Evolutionary conservation across 192 early-diverging fungal genomes (phyloP).

Genomic region (Pilobolus umbonatus): DNA sequence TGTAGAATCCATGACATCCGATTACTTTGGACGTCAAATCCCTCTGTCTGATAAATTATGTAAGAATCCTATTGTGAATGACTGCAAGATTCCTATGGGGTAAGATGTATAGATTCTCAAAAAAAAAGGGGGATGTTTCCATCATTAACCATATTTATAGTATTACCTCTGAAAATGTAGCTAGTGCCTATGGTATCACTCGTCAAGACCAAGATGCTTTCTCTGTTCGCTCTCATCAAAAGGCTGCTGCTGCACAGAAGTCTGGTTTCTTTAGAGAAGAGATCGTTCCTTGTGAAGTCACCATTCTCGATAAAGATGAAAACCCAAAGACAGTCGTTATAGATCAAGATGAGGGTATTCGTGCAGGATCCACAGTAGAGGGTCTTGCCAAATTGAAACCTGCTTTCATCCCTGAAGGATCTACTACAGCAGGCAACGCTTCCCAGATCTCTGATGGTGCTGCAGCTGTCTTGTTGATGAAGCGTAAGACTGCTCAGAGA

Average conservation of each 20-base stretch:
- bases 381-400: slow-evolving; percentile 79
- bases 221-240: slow-evolving; percentile 79
- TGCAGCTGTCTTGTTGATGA: slow-evolving; percentile 93
- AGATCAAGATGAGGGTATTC: slow-evolving; percentile 90
- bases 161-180: slow-evolving; percentile 96
- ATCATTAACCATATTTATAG: slow-evolving; percentile 27
- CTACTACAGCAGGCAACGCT: slow-evolving; percentile 91
- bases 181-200: slow-evolving; percentile 77
- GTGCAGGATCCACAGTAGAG: slow-evolving; percentile 72
- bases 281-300: slow-evolving; percentile 78
- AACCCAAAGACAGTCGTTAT: slow-evolving; percentile 62
- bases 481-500: slow-evolving; percentile 83
- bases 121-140: slow-evolving; percentile 1
- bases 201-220: slow-evolving; percentile 91
- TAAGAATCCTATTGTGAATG: slow-evolving; percentile 57
- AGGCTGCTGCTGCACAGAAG: slow-evolving; percentile 85
- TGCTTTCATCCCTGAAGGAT: slow-evolving; percentile 77
- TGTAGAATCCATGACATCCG: slow-evolving; percentile 91
- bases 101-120: slow-evolving; percentile 7
- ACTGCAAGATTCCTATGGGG: slow-evolving; percentile 87
- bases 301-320: slow-evolving; percentile 68
- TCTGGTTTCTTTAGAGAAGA: slow-evolving; percentile 89
- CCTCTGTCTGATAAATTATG: slow-evolving; percentile 70
- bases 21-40: slow-evolving; percentile 80
- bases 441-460: slow-evolving; percentile 99